A percentile compares a stretch with the other conserved stretches of the same genome.
Conservation (phyloP, 1,284 basidiomycete species). For the Tilletiopsis washingtonensis region DNA sequence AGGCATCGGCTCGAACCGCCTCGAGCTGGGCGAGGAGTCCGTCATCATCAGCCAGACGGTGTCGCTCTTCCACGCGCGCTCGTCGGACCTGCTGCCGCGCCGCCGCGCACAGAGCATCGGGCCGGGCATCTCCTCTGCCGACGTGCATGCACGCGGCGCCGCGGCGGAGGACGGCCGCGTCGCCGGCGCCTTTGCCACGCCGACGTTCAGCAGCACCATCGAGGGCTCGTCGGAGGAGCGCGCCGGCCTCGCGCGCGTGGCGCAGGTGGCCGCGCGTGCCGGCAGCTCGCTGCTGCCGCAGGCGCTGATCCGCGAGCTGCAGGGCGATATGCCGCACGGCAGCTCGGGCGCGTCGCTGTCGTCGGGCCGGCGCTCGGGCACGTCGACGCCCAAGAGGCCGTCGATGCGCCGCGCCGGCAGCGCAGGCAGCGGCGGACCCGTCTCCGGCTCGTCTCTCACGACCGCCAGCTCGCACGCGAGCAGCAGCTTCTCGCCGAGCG, state of each 20-base stretch:
- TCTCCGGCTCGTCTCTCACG: too few species aligned
- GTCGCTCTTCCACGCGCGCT: conserved; percentile 63
- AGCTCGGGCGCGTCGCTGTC: too few species aligned
- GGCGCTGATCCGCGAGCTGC: conserved; percentile 10
- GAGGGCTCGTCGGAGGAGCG: neutral
- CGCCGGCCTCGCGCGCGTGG: neutral
- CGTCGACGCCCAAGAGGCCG: conserved; percentile 3
- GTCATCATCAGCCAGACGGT: conserved; percentile 65
- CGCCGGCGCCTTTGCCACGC: conserved; percentile 4
- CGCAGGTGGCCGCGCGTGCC: conserved; percentile 29
- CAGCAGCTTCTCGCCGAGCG: too few species aligned
- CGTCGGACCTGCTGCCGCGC: conserved; percentile 8
- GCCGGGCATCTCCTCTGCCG: conserved; percentile 56
- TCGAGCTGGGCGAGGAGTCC: conserved; percentile 74
- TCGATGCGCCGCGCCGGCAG: conserved; percentile 4
- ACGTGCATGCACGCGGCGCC: too few species aligned
- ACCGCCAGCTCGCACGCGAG: too few species aligned
- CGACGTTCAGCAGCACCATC: neutral
- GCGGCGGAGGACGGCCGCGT: neutral
- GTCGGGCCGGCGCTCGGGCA: neutral
- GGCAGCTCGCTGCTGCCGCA: conserved; percentile 32
- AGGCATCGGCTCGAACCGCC: conserved; percentile 70
- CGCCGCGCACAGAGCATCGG: conserved; percentile 66
- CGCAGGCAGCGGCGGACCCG: too few species aligned
- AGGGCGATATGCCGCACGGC: too few species aligned